Evolutionary conservation across 805 yeast genomes (phyloP).

Genomic region (Diddensiella transvaalensis): DNA sequence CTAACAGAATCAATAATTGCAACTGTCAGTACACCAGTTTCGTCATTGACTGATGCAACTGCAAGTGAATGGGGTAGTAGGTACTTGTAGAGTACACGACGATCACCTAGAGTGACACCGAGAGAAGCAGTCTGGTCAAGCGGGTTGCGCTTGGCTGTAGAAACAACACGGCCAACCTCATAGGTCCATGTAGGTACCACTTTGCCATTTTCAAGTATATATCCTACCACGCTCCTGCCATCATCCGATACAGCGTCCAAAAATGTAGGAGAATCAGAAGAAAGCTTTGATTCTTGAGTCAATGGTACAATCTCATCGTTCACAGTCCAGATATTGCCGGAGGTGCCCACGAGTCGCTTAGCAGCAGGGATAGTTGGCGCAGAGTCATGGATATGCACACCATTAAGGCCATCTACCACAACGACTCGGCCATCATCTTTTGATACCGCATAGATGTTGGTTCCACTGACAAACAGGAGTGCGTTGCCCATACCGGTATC

Average conservation of each 20-base stretch:
- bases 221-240: conserved; percentile 18
- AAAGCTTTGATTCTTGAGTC: background rate
- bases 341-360: background rate
- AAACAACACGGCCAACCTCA: conserved; percentile 35
- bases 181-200: conserved; percentile 39
- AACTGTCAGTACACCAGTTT: conserved; percentile 38
- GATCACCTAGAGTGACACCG: conserved; percentile 66
- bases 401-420: conserved; percentile 13
- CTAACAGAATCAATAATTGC: conserved; percentile 63
- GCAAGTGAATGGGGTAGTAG: conserved; percentile 65
- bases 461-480: conserved; percentile 6
- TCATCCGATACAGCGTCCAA: conserved; percentile 14
- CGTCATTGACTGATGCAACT: conserved; percentile 38
- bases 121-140: conserved; percentile 49
- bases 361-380: background rate
- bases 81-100: conserved; percentile 79
- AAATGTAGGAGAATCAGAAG: conserved; percentile 13
- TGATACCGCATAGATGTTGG: conserved; percentile 1
- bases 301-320: conserved; percentile 7
- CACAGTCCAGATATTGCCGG: conserved; percentile 8
- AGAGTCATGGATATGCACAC: conserved; percentile 10
- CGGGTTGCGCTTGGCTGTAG: conserved; percentile 39
- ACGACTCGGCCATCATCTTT: conserved; percentile 5
- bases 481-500: conserved; percentile 3
- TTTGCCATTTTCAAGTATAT: conserved; percentile 2